A percentile compares a stretch with the other conserved stretches of the same genome.
Conservation (phyloP, 441 rosid genomes). For the Manihot esculenta region DNA sequence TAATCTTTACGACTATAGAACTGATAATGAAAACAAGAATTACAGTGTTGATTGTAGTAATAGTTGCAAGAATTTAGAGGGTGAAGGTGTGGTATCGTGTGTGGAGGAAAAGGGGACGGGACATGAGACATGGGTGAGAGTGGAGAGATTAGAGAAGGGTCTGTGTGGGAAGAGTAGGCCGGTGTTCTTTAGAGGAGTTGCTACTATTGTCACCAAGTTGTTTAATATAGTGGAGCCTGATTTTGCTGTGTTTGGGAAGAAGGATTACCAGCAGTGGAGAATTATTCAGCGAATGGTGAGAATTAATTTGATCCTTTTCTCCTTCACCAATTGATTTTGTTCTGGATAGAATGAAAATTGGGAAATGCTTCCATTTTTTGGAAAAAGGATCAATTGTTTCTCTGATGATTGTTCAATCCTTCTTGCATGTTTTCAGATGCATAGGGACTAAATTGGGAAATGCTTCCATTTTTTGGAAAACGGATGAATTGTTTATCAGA, state of each 20-base stretch:
- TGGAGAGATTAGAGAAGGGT: slow-evolving; percentile 80
- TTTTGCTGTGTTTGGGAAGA: slow-evolving; percentile 72
- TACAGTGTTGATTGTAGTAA: slow-evolving; percentile 3
- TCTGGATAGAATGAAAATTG: neutral
- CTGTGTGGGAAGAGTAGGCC: slow-evolving; percentile 91
- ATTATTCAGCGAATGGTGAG: slow-evolving; percentile 59
- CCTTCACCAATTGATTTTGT: neutral
- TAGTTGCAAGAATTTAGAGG: neutral
- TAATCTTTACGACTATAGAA: slow-evolving; percentile 59
- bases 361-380: neutral
- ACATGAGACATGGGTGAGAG: slow-evolving; percentile 88
- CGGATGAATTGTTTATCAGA: neutral
- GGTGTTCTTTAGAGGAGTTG: slow-evolving; percentile 84
- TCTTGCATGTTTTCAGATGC: neutral
- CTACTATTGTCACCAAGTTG: slow-evolving; percentile 76
- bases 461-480: neutral
- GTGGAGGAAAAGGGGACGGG: slow-evolving; percentile 59
- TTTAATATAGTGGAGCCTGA: slow-evolving; percentile 90
- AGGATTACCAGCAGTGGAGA: slow-evolving; percentile 88
- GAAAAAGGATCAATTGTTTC: neutral
- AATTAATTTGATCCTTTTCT: neutral
- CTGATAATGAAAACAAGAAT: neutral
- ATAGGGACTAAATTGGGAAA: neutral
- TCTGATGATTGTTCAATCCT: neutral
- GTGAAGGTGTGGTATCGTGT: slow-evolving; percentile 42